Evolutionary conservation across 179 eudicot species (phyloP).

Genomic region (Actinidia arguta): DNA sequence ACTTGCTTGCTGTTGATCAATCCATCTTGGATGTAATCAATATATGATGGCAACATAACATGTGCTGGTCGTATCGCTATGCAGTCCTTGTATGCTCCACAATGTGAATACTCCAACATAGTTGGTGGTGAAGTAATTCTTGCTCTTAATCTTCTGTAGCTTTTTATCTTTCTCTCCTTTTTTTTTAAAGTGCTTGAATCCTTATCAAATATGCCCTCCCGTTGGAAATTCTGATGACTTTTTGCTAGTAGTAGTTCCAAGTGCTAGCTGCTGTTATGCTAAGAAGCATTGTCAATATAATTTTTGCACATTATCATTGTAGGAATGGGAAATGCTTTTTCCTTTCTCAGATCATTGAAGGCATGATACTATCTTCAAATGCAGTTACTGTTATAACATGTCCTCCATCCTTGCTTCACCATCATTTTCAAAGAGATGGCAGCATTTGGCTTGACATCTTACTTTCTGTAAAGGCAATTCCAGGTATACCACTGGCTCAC

Average conservation of each 20-base stretch:
- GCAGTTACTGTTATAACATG: conserved; percentile 81
- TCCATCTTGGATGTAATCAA: not conserved
- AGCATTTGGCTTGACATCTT: conserved; percentile 96
- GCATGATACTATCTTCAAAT: conserved; percentile 70
- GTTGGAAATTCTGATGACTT: not conserved
- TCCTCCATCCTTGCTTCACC: conserved; percentile 80
- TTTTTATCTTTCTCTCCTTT: not conserved
- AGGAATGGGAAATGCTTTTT: conserved; percentile 97
- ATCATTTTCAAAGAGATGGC: conserved; percentile 82
- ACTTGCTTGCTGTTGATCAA: not conserved
- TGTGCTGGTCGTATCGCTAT: conserved; percentile 79
- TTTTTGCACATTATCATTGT: conserved; percentile 19
- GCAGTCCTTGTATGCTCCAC: conserved; percentile 91
- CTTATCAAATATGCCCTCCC: not conserved
- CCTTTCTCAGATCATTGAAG: conserved; percentile 81
- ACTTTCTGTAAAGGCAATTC: conserved; percentile 86
- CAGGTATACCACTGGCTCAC: conserved; percentile 50
- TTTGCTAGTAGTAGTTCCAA: not conserved
- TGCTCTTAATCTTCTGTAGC: not conserved
- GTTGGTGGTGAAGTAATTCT: conserved; percentile 36
- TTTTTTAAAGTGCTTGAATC: not conserved
- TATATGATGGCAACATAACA: conserved; percentile 41
- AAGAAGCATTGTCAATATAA: not conserved
- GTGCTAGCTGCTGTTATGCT: not conserved
- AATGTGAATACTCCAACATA: conserved; percentile 77